A percentile compares a stretch with the other conserved stretches of the same genome.
Conservation (phyloP, 2,329 filamentous ascomycete species). For the Aspergillus fructus region DNA sequence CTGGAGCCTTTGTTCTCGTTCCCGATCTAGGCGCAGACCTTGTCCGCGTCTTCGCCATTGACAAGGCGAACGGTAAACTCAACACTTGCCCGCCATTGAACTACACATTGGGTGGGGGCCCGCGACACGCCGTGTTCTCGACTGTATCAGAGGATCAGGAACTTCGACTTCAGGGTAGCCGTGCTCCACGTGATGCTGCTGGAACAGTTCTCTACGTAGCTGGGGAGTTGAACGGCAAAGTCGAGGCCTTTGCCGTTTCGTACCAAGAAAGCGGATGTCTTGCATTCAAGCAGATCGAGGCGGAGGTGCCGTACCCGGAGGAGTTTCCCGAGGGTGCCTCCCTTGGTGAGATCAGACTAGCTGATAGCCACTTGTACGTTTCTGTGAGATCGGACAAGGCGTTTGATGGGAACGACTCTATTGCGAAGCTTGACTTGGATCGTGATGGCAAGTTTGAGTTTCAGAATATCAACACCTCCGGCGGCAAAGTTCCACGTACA, state of each 20-base stretch:
- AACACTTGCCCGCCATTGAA: constrained; percentile 44
- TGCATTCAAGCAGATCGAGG: constrained; percentile 24
- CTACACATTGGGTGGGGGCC: constrained; percentile 57
- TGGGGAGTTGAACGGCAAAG: constrained; percentile 58
- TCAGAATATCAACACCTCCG: constrained; percentile 60
- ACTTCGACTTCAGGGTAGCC: not conserved
- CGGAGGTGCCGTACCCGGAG: constrained; percentile 27
- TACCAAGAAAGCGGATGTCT: constrained; percentile 31
- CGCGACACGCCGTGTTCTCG: constrained; percentile 64
- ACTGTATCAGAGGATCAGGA: constrained; percentile 11
- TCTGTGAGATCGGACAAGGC: constrained; percentile 33
- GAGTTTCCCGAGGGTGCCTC: constrained; percentile 28
- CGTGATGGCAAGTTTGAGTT: constrained; percentile 63
- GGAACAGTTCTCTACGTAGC: constrained; percentile 44
- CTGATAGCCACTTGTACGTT: constrained; percentile 28
- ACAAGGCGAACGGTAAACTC: constrained; percentile 46
- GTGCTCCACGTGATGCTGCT: not conserved
- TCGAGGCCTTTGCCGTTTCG: constrained; percentile 47
- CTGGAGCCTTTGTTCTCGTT: constrained; percentile 60
- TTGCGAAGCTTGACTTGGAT: constrained; percentile 25
- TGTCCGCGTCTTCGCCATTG: constrained; percentile 59
- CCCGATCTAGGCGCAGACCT: constrained; percentile 67
- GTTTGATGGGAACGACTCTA: constrained; percentile 30
- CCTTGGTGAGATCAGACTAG: constrained; percentile 27
- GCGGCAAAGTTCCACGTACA: constrained; percentile 65